Evolutionary conservation across 148 eudicot species (phyloP), one percentile per base, ranked within the genome.

Genomic region (Fagopyrum esculentum): DNA sequence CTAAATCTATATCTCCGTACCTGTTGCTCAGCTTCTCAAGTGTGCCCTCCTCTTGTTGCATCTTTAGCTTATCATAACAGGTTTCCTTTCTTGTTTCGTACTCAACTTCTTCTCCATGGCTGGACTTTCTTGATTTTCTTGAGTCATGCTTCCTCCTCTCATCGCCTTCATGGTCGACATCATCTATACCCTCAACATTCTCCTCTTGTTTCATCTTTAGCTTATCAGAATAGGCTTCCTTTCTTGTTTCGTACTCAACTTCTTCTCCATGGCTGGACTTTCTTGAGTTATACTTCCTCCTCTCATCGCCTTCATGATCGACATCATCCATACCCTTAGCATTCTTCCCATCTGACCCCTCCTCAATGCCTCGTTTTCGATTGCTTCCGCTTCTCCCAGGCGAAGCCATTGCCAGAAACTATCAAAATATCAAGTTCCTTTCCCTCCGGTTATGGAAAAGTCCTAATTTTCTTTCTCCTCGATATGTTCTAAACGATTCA

Each of bases 1-100:
- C 91, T 60, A 77, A 74, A 73, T 87, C 97, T 73, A 89, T 89
- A 66, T 92, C 97, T 74, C 84, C 87, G 79, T 94, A 94, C 93
- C 96, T 89, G 81, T 80, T 86, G 81, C 96, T 94, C 77, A 92
- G 72, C 54, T 82, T 90, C 73, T 91, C 96, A 75, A 94, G 75
- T 48, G 97, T 79, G 70, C 87, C 90, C 80, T 82, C 92, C 76
- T 88, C 98, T 69, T 81, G 84, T 76, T 85, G 86, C 77, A 79
- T 85, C 83, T 81, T 89, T 71, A 49, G 50, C 73, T 81, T 84
- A 77, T 89, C 87, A 69, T 87, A 83, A 7, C 83, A 79, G 6
- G 86, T 84, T 61, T 92, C 89, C 74, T 82, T 85, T 78, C 81
- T 85, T 12, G 71, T 57, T 70, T 80, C 96, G 81, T 85, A 78